phyloP scores from a whole-genome alignment of 2,329 filamentous ascomycete genomes.

The Ceratocystis harringtonii region DNA sequence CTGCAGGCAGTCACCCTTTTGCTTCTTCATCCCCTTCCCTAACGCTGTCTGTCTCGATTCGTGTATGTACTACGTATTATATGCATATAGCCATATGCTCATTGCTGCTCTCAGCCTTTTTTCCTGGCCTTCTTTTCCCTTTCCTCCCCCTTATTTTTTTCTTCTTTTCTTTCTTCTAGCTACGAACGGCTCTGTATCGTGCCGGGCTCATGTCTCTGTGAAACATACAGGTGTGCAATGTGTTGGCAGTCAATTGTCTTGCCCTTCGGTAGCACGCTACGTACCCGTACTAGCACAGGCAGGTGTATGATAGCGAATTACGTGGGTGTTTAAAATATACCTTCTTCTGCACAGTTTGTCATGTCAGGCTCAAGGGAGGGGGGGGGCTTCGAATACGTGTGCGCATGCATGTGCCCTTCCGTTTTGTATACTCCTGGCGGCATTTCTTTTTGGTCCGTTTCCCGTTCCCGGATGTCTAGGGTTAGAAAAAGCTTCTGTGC shows the following conservation, averaged over 20 bases:
- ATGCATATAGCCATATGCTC: neutral
- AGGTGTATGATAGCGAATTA: no score
- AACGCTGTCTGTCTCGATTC: neutral
- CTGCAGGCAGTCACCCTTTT: no score
- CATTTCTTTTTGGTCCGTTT: neutral
- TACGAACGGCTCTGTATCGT: neutral
- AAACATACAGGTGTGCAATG: neutral
- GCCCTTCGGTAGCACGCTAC: neutral
- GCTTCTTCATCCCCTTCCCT: neutral
- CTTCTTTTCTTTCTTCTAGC: neutral
- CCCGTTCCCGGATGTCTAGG: neutral
- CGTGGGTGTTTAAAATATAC: no score
- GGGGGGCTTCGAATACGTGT: neutral
- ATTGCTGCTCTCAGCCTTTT: neutral
- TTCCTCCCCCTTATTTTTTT: neutral
- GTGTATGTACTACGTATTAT: neutral
- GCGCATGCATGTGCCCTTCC: neutral
- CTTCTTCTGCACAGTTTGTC: neutral
- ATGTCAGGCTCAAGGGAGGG: neutral
- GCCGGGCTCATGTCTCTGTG: neutral
- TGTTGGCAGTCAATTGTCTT: conserved; percentile 2
- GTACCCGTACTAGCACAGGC: neutral
- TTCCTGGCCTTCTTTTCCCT: neutral
- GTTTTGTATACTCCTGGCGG: neutral
- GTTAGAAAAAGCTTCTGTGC: neutral